phyloP scores from a whole-genome alignment of 108 stramenopile genomes.

The Schizochytrium sp. region DNA sequence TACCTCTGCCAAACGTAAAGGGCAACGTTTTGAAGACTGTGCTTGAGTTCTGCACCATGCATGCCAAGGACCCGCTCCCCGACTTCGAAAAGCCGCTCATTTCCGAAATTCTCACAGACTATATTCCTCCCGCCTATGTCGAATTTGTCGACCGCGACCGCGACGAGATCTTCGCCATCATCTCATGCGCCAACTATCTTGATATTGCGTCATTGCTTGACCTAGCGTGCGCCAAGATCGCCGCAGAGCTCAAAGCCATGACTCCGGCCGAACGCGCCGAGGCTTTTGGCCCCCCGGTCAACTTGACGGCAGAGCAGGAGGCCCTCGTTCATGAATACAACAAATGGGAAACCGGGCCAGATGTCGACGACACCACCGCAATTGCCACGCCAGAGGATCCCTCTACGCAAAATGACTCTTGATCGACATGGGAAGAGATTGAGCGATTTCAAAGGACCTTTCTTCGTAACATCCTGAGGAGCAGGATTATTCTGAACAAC shows the following conservation, averaged over 20 bases:
- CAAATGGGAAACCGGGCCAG: neutral
- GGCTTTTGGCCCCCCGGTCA: neutral
- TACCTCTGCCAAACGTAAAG: slow-evolving; percentile 97
- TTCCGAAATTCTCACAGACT: slow-evolving; percentile 81
- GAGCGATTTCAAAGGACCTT: no score
- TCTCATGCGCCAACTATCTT: slow-evolving; percentile 45
- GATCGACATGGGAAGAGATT: no score
- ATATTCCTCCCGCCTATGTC: slow-evolving; percentile 98
- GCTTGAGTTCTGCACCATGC: slow-evolving; percentile 91
- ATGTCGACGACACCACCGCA: neutral
- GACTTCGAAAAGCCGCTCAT: slow-evolving; percentile 98
- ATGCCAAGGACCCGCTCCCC: slow-evolving; percentile 72
- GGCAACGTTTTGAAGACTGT: slow-evolving; percentile 82
- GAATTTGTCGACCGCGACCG: slow-evolving; percentile 94
- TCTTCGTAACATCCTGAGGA: no score
- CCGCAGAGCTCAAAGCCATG: slow-evolving; percentile 35
- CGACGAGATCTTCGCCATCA: slow-evolving; percentile 91
- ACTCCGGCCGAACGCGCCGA: neutral
- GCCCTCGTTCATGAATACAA: neutral
- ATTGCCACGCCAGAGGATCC: no score
- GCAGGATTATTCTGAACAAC: no score
- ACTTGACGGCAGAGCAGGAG: neutral
- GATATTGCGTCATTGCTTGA: slow-evolving; percentile 83
- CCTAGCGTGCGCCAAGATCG: slow-evolving; percentile 94
- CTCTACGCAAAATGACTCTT: no score